These are phyloP conservation scores for Cylindrodendrum hubeiense DNA, from an alignment of 2,329 filamentous ascomycete genomes.

Conservation along the genomic window DNA sequence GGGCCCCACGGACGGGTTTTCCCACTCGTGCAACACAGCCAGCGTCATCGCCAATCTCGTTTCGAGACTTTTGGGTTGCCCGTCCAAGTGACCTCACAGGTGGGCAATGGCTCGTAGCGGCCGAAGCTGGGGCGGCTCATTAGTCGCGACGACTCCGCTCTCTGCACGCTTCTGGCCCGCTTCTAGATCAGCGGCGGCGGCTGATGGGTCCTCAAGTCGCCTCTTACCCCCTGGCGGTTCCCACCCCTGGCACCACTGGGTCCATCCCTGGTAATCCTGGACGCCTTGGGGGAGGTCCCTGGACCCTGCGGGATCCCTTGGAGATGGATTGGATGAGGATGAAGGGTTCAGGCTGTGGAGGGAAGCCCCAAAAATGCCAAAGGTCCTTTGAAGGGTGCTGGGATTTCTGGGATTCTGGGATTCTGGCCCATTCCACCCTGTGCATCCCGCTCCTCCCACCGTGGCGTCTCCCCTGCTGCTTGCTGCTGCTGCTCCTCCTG, in stretches of 20 bases:
- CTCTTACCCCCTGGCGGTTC: constrained; percentile 17
- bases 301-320: constrained; percentile 18
- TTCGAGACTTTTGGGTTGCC: constrained; percentile 22
- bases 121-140: constrained; percentile 45
- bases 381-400: neutral
- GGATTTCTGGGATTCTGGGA: neutral
- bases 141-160: constrained; percentile 41
- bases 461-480: constrained; percentile 11
- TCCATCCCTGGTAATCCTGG: constrained; percentile 33
- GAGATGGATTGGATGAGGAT: constrained; percentile 21
- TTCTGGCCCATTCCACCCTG: constrained; percentile 7
- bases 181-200: constrained; percentile 47
- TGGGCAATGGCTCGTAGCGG: constrained; percentile 40
- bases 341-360: constrained; percentile 1
- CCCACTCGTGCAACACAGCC: constrained; percentile 10
- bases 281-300: constrained; percentile 24
- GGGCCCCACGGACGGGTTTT: constrained; percentile 10
- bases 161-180: constrained; percentile 47
- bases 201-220: constrained; percentile 36
- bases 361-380: constrained; percentile 19
- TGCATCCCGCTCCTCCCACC: constrained; percentile 8
- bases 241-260: constrained; percentile 34
- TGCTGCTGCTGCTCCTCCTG: constrained; percentile 5
- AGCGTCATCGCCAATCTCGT: constrained; percentile 29
- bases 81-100: constrained; percentile 31